These are phyloP conservation scores for Ophiostoma quercus DNA, from an alignment of 2,329 filamentous ascomycete species.

Conservation along the genomic window DNA sequence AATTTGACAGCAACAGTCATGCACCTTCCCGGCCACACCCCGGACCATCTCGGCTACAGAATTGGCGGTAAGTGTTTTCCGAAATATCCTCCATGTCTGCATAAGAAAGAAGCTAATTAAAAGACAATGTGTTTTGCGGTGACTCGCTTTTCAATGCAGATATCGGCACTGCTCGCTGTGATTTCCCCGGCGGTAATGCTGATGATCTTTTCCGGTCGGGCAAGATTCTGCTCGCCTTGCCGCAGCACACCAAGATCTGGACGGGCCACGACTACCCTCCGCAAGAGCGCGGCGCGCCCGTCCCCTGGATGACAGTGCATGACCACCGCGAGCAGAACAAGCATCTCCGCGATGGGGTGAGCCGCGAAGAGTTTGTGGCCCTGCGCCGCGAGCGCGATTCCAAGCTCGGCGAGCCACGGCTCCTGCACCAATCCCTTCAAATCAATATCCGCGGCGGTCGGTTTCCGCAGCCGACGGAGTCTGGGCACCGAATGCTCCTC, in stretches of 20 bases:
- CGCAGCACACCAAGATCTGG: conserved; percentile 45
- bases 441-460: conserved; percentile 48
- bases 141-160: conserved; percentile 51
- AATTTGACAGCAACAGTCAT: conserved; percentile 42
- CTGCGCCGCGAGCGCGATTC: conserved; percentile 42
- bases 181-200: conserved; percentile 50
- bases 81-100: conserved; percentile 30
- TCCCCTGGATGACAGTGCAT: conserved; percentile 42
- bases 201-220: conserved; percentile 42
- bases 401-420: conserved; percentile 40
- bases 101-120: neutral
- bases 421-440: conserved; percentile 49
- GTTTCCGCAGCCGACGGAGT: conserved; percentile 34
- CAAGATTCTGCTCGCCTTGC: conserved; percentile 40
- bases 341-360: conserved; percentile 42
- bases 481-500: conserved; percentile 19
- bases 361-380: conserved; percentile 40
- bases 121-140: conserved; percentile 45
- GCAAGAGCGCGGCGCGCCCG: conserved; percentile 32
- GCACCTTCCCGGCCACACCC: conserved; percentile 56
- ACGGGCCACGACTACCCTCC: conserved; percentile 53
- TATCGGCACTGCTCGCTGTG: conserved; percentile 49
- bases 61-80: conserved; percentile 38
- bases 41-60: conserved; percentile 55
- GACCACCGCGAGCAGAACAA: conserved; percentile 46